Evolutionary conservation across 78 protist genomes (phyloP).

Genomic region (Dictyostelium citrinum): DNA sequence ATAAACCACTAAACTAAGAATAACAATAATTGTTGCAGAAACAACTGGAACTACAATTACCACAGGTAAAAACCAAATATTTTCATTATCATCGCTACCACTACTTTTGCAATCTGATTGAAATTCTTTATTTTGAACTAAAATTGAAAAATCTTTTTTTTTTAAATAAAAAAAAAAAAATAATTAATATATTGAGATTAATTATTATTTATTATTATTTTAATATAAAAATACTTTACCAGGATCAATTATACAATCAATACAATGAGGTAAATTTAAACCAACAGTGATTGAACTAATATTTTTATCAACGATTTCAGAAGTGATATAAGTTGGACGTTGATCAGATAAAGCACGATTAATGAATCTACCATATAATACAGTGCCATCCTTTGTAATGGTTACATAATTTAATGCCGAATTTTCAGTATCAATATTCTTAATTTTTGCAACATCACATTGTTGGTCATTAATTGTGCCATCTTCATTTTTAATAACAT

Average conservation of each 20-base stretch:
- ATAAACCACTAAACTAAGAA: background rate
- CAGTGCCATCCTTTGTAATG: slow-evolving; percentile 29
- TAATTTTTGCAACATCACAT: background rate
- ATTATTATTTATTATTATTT: no score
- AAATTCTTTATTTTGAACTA: background rate
- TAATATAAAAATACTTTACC: slow-evolving; percentile 5
- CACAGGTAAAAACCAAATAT: background rate
- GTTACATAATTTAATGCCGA: slow-evolving; percentile 9
- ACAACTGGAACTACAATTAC: slow-evolving; percentile 2
- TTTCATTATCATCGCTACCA: background rate
- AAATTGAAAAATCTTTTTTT: background rate
- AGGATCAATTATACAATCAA: slow-evolving; percentile 9
- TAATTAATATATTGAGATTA: no score
- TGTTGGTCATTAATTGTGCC: background rate
- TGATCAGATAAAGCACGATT: slow-evolving; percentile 21
- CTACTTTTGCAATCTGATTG: background rate
- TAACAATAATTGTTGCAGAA: background rate
- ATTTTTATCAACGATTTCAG: background rate
- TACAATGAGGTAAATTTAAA: slow-evolving; percentile 5
- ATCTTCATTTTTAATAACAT: background rate
- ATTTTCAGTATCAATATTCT: background rate
- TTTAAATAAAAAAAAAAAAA: background rate
- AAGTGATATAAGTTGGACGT: background rate
- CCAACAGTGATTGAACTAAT: background rate
- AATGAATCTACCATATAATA: slow-evolving; percentile 21